Base-by-base conservation (phyloP, 768 basidiomycete species). In the Collybia nuda region DNA sequence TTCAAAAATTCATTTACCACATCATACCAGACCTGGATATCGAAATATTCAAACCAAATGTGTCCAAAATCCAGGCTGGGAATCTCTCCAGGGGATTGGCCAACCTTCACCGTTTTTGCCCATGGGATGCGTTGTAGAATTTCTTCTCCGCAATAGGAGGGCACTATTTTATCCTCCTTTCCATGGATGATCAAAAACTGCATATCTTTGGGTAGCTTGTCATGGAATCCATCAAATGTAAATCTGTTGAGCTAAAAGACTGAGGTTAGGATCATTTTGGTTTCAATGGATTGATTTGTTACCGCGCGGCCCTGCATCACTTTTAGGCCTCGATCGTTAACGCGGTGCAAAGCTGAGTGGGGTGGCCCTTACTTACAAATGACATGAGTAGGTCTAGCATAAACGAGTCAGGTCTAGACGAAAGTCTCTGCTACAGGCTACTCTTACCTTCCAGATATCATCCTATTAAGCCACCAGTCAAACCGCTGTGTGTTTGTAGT, bases 21-120 rank as follows among this genome's bases (percentile, higher is more conserved):
- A 40, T 68, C 66, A 18, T 54, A 53, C 75, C 76, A 78, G 32
- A 75, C 62, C 43, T 62, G 59, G 5, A 71, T 56, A 50, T 70
- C 69, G 48, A 78, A 77, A 54, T 77, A 79, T 53, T 77, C 77
- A 50, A 65, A 72, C 76, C 74, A 77, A 32, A 69, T 56, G 54
- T 76, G 75, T 2, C 76, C 76, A 50, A 78, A 76, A 2, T 60
- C 65, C 22, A 67, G 57, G 47, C 46, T 64, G 19, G 70, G 67
- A 14, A 78, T 60, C 48, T 71, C 66, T 0, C 71, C 75, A 6
- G 61, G 61, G 3, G 48, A 32, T 7, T 47, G 23, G 6, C 75
- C 75, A 1, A 69, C 55, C 48, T 67, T 58, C 0, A 75, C 63
- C 12, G 62, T 52, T 40, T 55, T 60, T 1, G 75, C 72, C 65